Evolutionary conservation across 116 monocot species (phyloP), one percentile per base, ranked within the genome.

Genomic region (Cymodocea nodosa): DNA sequence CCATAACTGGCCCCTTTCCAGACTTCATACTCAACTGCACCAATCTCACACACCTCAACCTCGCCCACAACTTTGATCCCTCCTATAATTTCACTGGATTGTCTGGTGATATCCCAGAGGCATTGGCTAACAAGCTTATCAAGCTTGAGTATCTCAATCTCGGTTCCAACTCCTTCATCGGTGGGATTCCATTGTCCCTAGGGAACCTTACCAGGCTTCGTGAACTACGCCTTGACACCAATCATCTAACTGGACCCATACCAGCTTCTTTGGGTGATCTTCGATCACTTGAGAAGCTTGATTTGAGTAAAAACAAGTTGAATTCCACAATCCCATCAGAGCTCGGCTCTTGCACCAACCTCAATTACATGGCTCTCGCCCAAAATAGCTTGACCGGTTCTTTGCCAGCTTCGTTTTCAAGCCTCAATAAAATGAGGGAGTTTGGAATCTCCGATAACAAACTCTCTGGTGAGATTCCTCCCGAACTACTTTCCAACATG

Each of bases 281-380:
- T 20, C 15, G 44, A 3, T 20, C 23, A 0, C 60, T 79, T 34
- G 24, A 15, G 11, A 69, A 14, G 25, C 5, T 79, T 0, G 66
- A 70, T 4, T 48, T 74, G 4, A 64, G 63, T 23, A 5, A 1
- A 10, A 79, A 79, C 52, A 34, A 22, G 2, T 54, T 79, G 35
- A 48, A n/a, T 0, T 69, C 70, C 3, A 6, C 30, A 15, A 44
- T 79, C 24, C 79, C 79, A 3, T 1, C 1, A 11, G 48, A 67
- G 17, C 51, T 78, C 1, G 17, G 39, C 4, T 4, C 10, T n/a
- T 18, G 18, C 15, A 63, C 63, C 24, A 40, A 63, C 6, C 18
- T 63, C 0, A 63, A 17, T 9, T 18, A n/a, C 17, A 23, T 63
- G 15, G 63, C 17, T n/a, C 17, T 63, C 3, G 15, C 39, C 35